Evolutionary conservation across 1,139 yeast species (phyloP), one percentile per base, ranked within the genome.

Genomic region (Saccharomyces hybrid): DNA sequence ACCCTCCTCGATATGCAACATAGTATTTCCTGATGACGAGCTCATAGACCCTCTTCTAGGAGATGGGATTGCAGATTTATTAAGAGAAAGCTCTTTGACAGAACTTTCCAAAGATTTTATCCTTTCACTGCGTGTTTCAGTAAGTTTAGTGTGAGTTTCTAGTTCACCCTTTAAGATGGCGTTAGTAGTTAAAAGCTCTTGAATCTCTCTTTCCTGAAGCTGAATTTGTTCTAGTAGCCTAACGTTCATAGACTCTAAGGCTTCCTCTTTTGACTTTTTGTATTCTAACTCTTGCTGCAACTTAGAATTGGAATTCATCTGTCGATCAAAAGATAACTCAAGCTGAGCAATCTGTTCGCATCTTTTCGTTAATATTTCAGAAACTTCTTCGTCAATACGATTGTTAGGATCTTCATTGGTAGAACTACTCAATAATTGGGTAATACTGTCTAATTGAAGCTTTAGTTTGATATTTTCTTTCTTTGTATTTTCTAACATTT

Each of bases 401-500:
- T 53, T 38, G 16, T 47, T 31, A 7, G 31, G 49, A 25, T 49
- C 48, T 19, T 14, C 41, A 16, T 23, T 29, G 44, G 47, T 47
- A 27, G 38, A 29, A 9, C 34, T 53, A 11, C 51, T 38, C 50
- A 78, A 64, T 2, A 74, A 56, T 26, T 62, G 60, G 52, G 73
- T 70, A 56, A 78, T 67, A 51, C 74, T 69, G 34, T 70, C 71
- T 46, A 78, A 73, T 54, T 78, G 76, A 48, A 67, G 68, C 54
- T 77, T 78, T 47, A 81, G 69, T 49, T 76, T 73, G 49, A 72
- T 77, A 41, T 78, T 78, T 50, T 78, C 73, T 59, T 73, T 72
- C 56, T 77, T 78, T 53, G 74, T 71, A 41, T 76, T 70, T 50
- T 74, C 64, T 19, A 70, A 59, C 58, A 76, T 79, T 54, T 74